phyloP scores from a whole-genome alignment of 208 protist genomes.

The Trypanosoma conorhini region DNA sequence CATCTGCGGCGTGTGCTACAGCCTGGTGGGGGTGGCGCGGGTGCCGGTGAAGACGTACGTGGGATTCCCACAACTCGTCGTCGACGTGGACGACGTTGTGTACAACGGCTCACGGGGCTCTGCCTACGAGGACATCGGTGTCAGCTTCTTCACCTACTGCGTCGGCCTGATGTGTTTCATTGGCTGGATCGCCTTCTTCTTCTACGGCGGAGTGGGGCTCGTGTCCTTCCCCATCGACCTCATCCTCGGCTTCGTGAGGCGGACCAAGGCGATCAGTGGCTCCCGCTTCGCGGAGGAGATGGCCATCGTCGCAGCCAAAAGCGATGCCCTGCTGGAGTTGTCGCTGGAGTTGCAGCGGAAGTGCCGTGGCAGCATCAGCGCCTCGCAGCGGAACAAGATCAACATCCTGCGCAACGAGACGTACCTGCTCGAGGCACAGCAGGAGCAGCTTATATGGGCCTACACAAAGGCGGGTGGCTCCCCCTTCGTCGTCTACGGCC shows the following conservation, averaged over 20 bases:
- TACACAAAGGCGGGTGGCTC: constrained; percentile 30
- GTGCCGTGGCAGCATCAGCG: constrained; percentile 1
- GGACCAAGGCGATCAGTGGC: constrained; percentile 56
- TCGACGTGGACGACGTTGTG: constrained; percentile 6
- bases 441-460: constrained; percentile 29
- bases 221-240: constrained; percentile 90
- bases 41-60: constrained; percentile 46
- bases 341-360: constrained; percentile 18
- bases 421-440: constrained; percentile 32
- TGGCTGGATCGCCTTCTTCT: constrained; percentile 90
- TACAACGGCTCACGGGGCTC: constrained; percentile 27
- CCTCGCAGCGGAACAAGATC: constrained; percentile 24
- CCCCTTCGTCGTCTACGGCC: constrained; percentile 30
- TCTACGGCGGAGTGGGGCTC: constrained; percentile 94
- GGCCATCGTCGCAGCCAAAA: constrained; percentile 33
- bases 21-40: constrained; percentile 45
- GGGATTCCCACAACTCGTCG: constrained; percentile 33
- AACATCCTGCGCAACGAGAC: constrained; percentile 35
- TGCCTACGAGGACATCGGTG: constrained; percentile 36
- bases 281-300: constrained; percentile 70
- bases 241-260: constrained; percentile 54
- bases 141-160: constrained; percentile 78
- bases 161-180: constrained; percentile 81
- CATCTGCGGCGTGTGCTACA: constrained; percentile 58
- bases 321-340: constrained; percentile 46